phyloP scores from a whole-genome alignment of 73 alveolate genomes.

The Paramecium pentaurelia region DNA sequence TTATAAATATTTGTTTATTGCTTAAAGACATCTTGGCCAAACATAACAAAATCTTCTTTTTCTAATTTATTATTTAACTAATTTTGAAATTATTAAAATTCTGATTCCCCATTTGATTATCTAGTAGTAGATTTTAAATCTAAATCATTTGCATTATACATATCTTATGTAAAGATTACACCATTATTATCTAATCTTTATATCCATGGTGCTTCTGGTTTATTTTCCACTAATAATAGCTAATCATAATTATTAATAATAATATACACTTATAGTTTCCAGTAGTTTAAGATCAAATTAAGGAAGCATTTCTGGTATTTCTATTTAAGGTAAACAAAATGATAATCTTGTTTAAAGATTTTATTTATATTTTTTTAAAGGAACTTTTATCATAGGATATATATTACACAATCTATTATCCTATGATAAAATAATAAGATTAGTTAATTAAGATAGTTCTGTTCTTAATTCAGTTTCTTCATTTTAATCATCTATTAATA shows the following conservation, averaged over 20 bases:
- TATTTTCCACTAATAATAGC: slow-evolving; percentile 58
- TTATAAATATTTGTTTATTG: no score
- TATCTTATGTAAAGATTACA: slow-evolving; percentile 52
- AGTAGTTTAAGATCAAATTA: slow-evolving; percentile 45
- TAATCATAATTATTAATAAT: neutral
- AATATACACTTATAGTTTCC: slow-evolving; percentile 29
- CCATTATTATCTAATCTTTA: slow-evolving; percentile 51
- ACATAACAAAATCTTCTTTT: neutral
- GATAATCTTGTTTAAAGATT: neutral
- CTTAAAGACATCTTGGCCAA: neutral
- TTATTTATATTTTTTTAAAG: neutral
- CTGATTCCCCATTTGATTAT: neutral
- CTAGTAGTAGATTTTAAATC: slow-evolving; percentile 49
- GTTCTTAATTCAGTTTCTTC: neutral
- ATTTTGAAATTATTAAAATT: neutral
- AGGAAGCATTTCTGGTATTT: slow-evolving; percentile 30
- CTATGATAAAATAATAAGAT: neutral
- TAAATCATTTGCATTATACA: slow-evolving; percentile 19
- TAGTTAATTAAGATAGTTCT: neutral
- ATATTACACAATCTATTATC: slow-evolving; percentile 19
- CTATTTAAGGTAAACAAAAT: slow-evolving; percentile 49
- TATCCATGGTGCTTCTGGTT: slow-evolving; percentile 65
- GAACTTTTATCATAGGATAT: neutral
- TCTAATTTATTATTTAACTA: neutral
- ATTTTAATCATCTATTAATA: neutral